Evolutionary conservation across 2,329 filamentous ascomycete genomes (phyloP).

Genomic region (Aspergillus vadensis): DNA sequence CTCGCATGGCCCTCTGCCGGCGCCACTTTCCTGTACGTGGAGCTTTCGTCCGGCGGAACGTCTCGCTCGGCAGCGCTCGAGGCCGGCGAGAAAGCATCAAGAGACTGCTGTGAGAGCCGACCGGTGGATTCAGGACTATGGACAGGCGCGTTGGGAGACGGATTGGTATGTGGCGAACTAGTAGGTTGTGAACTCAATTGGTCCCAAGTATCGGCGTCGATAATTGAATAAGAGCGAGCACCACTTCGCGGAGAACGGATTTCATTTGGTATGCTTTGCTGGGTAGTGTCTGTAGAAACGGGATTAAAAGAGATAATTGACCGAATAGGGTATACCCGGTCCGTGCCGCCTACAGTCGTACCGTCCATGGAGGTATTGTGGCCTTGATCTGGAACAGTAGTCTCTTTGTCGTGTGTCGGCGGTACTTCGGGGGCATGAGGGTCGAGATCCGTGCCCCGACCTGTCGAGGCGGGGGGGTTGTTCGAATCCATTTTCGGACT

Average conservation of each 20-base stretch:
- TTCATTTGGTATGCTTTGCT: constrained; percentile 13
- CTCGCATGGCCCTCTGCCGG: constrained; percentile 41
- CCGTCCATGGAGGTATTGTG: background rate
- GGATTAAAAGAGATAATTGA: constrained; percentile 75
- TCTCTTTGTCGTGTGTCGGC: background rate
- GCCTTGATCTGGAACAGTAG: background rate
- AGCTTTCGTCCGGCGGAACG: background rate
- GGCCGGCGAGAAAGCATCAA: background rate
- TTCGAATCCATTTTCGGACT: constrained; percentile 2
- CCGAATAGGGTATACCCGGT: constrained; percentile 78
- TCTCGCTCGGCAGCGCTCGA: background rate
- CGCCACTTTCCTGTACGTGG: background rate
- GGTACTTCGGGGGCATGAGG: background rate
- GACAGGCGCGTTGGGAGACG: background rate
- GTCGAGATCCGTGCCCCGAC: background rate
- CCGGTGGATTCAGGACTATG: background rate
- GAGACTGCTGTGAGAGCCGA: constrained; percentile 3
- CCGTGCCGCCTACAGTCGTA: constrained; percentile 34
- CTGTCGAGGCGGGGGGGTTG: background rate
- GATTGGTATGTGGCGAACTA: constrained; percentile 1
- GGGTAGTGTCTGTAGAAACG: constrained; percentile 39
- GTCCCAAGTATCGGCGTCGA: constrained; percentile 31
- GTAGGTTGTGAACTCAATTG: constrained; percentile 21
- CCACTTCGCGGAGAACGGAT: constrained; percentile 26
- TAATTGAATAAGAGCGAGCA: constrained; percentile 31